These are phyloP conservation scores for Solanum pimpinellifolium DNA, from an alignment of 257 asterid species.

Conservation along the genomic window DNA sequence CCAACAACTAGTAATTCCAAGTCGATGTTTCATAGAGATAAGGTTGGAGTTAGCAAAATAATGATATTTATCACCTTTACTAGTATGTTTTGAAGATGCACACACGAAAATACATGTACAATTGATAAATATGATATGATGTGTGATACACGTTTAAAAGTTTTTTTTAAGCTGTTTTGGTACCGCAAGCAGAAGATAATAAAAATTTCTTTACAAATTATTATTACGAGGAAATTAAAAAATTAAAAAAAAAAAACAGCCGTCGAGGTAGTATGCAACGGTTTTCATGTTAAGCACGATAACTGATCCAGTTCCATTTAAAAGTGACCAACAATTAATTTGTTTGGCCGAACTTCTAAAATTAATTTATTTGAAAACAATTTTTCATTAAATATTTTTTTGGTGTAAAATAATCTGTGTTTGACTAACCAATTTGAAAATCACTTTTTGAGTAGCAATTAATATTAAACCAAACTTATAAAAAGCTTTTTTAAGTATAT, in stretches of 20 bases:
- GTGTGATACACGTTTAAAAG: background rate
- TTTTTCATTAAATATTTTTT: too few species aligned
- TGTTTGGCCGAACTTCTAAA: background rate
- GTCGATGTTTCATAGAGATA: background rate
- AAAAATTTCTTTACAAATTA: background rate
- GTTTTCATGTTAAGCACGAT: background rate
- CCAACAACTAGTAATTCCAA: background rate
- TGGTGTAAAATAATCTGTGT: background rate
- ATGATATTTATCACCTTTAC: background rate
- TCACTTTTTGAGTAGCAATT: background rate
- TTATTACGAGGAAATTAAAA: background rate
- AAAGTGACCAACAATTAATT: background rate
- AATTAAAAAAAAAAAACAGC: background rate
- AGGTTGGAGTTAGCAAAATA: background rate
- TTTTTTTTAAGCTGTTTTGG: background rate
- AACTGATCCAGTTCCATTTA: background rate
- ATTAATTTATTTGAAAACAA: background rate
- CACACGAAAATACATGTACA: background rate
- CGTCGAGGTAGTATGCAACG: background rate
- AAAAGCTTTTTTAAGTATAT: background rate
- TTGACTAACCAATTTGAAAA: background rate
- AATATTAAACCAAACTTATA: background rate
- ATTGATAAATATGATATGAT: background rate
- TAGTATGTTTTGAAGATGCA: background rate
- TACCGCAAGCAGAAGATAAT: background rate